Evolutionary conservation across 495 filamentous ascomycete species (phyloP), one percentile per base, ranked within the genome.

Genomic region (Cenococcum geophilum): DNA sequence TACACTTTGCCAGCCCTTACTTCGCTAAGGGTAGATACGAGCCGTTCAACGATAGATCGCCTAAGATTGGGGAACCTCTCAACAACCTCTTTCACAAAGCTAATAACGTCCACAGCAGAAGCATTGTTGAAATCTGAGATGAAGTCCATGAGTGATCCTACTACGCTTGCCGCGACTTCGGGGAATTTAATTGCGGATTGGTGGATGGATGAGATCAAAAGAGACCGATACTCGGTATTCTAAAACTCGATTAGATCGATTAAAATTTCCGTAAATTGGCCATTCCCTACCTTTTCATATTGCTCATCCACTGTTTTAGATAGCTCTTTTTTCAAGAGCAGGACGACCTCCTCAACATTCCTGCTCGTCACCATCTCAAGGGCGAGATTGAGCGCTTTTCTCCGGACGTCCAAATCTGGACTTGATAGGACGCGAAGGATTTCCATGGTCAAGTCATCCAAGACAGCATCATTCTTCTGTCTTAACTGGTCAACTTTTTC

Each of bases 181-280:
- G 95, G 97, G 76, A 97, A 97, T 71, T 93, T 96, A 78, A 99
- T 96, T 60, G 95, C 95, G 73, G 92, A 97, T 70, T 89, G 89
- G 74, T 99, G 95, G 70, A 99, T 97, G 51, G 91, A 89, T 72
- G 97, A 91, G 65, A 99, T 96, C 52, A 99, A 79, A 1, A 97
- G 79, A 73, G 93, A 90, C 63, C 95, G 88, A 73, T 99, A 97
- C 73, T 98, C 93, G 76, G 83, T 89, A 76, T 97, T 97, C 84
- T 86, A 58, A 4, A 57, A 18, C 20, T 47, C 34, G 61, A 76
- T 57, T 14, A 22, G 21, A 27, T 25, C 6, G 20, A 23, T 48
- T 20, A 37, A 36, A 74, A 2, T 2, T 32, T 32, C 27, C 27
- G 27, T 6, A 32, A 2, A 32, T 32, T 32, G 2, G 6, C 27